These are phyloP conservation scores for Ceratobasidium sp. DNA, from an alignment of 1,284 basidiomycete genomes.

Conservation along the genomic window DNA sequence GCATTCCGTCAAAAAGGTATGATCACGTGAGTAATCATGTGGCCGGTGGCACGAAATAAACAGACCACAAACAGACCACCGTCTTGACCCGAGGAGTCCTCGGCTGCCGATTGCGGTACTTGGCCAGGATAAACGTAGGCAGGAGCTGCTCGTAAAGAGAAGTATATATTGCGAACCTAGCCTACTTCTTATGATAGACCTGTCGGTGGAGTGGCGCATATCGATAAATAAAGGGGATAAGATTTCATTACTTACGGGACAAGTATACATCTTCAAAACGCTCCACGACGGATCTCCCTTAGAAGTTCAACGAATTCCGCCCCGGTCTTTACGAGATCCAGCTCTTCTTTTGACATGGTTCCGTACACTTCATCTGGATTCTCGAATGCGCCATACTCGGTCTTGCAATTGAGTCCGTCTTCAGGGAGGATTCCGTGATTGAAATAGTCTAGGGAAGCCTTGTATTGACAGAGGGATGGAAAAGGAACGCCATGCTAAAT, in stretches of 20 bases:
- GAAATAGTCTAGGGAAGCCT: conserved; percentile 37
- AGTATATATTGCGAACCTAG: too few relatives aligned
- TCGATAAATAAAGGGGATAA: too few relatives aligned
- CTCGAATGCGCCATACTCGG: conserved; percentile 28
- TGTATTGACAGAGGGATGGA: conserved; percentile 37
- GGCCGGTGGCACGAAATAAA: too few relatives aligned
- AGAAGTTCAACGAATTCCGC: conserved; percentile 7
- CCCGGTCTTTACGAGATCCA: conserved; percentile 3
- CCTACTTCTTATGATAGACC: too few relatives aligned
- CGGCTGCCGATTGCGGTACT: too few relatives aligned
- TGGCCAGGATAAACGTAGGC: too few relatives aligned
- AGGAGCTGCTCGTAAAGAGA: too few relatives aligned
- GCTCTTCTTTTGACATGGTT: conserved; percentile 23
- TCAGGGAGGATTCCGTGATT: conserved; percentile 25
- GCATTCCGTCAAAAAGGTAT: too few relatives aligned
- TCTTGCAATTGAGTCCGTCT: conserved; percentile 36
- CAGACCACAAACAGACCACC: too few relatives aligned
- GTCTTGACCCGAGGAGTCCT: too few relatives aligned
- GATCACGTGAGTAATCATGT: too few relatives aligned
- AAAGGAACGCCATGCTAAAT: conserved; percentile 36
- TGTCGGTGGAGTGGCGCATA: too few relatives aligned
- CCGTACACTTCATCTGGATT: background rate
- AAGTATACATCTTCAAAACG: background rate
- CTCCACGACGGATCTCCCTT: background rate
- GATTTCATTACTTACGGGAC: background rate